Percentiles rank a stretch among this genome's conserved stretches.
Evolutionary conservation across 2,329 filamentous ascomycete genomes (phyloP).

Genomic region (Penicillium freii): DNA sequence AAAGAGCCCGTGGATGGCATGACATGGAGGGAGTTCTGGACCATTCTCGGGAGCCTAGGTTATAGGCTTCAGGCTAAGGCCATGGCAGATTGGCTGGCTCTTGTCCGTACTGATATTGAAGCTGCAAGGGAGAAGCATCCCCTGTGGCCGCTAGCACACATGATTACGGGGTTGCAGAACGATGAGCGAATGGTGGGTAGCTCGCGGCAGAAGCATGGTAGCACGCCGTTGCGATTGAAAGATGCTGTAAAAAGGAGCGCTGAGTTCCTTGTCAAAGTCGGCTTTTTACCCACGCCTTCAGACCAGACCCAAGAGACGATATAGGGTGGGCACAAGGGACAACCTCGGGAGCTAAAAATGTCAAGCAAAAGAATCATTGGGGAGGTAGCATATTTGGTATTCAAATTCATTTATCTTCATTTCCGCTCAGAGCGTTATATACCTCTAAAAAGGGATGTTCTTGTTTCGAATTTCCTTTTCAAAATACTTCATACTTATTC

Average conservation of each 20-base stretch:
- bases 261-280: slow-evolving; percentile 14
- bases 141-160: slow-evolving; percentile 2
- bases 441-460: too few relatives aligned
- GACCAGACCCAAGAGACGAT: background rate
- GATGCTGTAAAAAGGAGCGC: slow-evolving; percentile 12
- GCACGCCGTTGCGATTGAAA: slow-evolving; percentile 13
- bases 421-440: background rate
- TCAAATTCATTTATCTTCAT: background rate
- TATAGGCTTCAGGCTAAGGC: slow-evolving; percentile 12
- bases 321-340: background rate
- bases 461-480: background rate
- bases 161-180: background rate
- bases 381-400: background rate
- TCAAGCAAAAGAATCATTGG: background rate
- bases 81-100: background rate
- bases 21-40: slow-evolving; percentile 16
- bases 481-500: slow-evolving; percentile 12
- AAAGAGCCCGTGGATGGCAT: slow-evolving; percentile 8
- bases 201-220: slow-evolving; percentile 3
- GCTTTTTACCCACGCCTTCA: background rate
- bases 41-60: slow-evolving; percentile 7
- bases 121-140: background rate
- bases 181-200: background rate
- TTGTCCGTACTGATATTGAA: background rate
- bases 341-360: too few relatives aligned